phyloP scores from a whole-genome alignment of 2,329 filamentous ascomycete genomes.

The Pseudogymnoascus sp. region DNA sequence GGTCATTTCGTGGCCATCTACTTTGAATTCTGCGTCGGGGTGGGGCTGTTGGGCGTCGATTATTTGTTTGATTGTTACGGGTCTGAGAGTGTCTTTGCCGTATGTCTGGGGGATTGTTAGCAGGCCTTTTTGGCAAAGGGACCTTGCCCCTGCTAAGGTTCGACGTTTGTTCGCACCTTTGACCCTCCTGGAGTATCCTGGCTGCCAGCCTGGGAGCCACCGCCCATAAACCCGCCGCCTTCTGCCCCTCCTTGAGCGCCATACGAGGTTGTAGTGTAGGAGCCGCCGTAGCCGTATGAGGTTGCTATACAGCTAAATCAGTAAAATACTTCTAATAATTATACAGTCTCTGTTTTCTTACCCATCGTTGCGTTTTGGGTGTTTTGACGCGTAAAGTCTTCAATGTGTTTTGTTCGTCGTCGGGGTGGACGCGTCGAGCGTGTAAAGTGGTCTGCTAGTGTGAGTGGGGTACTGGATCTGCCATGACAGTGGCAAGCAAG shows the following conservation, averaged over 20 bases:
- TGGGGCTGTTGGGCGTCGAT: conserved; percentile 72
- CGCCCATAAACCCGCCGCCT: conserved; percentile 53
- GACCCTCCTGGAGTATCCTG: conserved; percentile 38
- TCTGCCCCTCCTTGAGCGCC: conserved; percentile 50
- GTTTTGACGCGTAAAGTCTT: conserved; percentile 2
- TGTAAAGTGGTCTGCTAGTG: conserved; percentile 15
- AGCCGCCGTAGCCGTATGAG: conserved; percentile 24
- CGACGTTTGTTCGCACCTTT: conserved; percentile 30
- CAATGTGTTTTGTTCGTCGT: conserved; percentile 3
- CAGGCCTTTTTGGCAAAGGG: neutral
- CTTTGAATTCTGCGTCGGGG: conserved; percentile 67
- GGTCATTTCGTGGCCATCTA: conserved; percentile 67
- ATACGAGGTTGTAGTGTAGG: conserved; percentile 25
- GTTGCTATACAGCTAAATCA: conserved; percentile 16
- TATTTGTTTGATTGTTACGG: conserved; percentile 92
- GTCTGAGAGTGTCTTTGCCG: conserved; percentile 78
- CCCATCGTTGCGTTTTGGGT: conserved; percentile 15
- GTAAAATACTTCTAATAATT: neutral
- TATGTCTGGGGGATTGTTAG: conserved; percentile 32
- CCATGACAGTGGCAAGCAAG: conserved; percentile 4
- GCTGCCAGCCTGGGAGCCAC: conserved; percentile 52
- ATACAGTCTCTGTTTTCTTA: conserved; percentile 9
- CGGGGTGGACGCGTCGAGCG: conserved; percentile 15
- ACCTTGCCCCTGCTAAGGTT: conserved; percentile 12
- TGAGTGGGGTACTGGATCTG: neutral